These are phyloP conservation scores for Trichopus zeylanicus DNA, from an alignment of 116 monocot species.

Conservation along the genomic window DNA sequence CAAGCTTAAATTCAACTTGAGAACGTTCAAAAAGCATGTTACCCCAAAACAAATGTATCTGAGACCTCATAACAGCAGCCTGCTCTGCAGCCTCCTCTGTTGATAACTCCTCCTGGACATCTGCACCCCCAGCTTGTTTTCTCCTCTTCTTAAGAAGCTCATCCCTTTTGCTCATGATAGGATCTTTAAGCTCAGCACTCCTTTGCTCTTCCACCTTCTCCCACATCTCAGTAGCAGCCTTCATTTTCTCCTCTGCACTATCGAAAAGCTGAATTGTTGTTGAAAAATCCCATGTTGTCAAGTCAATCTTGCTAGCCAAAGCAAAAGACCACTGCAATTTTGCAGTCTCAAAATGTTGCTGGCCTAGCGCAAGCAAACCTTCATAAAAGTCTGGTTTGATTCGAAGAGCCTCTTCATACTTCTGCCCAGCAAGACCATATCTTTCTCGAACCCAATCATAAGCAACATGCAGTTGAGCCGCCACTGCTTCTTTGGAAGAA, in stretches of 20 bases:
- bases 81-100: constrained; percentile 79
- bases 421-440: constrained; percentile 79
- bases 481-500: constrained; percentile 52
- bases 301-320: constrained; percentile 69
- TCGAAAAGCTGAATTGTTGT: constrained; percentile 78
- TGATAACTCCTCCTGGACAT: constrained; percentile 50
- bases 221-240: constrained; percentile 92
- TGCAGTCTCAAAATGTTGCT: constrained; percentile 96
- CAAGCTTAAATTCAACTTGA: constrained; percentile 86
- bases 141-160: constrained; percentile 57
- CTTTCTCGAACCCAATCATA: constrained; percentile 89
- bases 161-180: constrained; percentile 42
- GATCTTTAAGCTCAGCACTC: constrained; percentile 63
- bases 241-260: constrained; percentile 89
- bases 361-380: constrained; percentile 90
- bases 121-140: constrained; percentile 24
- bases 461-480: constrained; percentile 58
- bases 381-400: constrained; percentile 97
- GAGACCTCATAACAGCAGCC: constrained; percentile 83
- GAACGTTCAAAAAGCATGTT: constrained; percentile 98
- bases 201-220: constrained; percentile 94
- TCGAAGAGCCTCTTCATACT: constrained; percentile 78
- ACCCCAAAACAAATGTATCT: constrained; percentile 99
- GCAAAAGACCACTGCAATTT: constrained; percentile 99
- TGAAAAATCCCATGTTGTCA: constrained; percentile 64